Conservation (phyloP, 345 rosid genomes). For the Microthlaspi erraticum region DNA sequence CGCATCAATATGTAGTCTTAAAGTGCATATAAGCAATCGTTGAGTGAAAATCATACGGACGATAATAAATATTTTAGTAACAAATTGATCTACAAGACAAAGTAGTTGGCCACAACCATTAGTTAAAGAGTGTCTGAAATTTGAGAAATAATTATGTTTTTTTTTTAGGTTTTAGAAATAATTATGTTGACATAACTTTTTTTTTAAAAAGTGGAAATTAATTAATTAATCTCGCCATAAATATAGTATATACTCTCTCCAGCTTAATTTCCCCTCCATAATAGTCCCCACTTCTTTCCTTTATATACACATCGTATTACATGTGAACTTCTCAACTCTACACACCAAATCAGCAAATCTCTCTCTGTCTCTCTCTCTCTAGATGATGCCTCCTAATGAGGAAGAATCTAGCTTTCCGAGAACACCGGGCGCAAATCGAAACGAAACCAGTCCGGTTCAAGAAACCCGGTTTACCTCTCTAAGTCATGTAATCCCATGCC, state of each 20-base stretch:
- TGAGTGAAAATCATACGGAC: conserved; percentile 3
- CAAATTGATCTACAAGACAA: neutral
- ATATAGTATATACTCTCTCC: conserved; percentile 33
- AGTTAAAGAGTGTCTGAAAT: conserved; percentile 8
- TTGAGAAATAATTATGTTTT: neutral
- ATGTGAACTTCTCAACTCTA: conserved; percentile 42
- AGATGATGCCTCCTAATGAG: conserved; percentile 78
- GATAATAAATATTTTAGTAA: neutral
- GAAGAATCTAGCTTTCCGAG: conserved; percentile 33
- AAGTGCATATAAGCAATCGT: conserved; percentile 2
- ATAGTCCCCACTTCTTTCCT: conserved; percentile 41
- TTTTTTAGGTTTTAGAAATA: neutral
- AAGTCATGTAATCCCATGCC: conserved; percentile 48
- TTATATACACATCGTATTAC: conserved; percentile 41
- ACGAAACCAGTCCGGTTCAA: conserved; percentile 52
- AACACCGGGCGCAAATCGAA: conserved; percentile 43
- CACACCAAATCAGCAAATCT: conserved; percentile 40
- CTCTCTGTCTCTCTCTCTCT: neutral
- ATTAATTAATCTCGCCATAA: neutral
- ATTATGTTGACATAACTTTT: conserved; percentile 17
- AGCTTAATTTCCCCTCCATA: conserved; percentile 31
- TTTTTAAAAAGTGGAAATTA: conserved; percentile 13
- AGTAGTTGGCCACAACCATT: neutral
- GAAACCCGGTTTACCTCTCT: conserved; percentile 57
- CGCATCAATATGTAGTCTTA: neutral